phyloP scores from a whole-genome alignment of 441 rosid species.

The Adansonia rubrostipa region DNA sequence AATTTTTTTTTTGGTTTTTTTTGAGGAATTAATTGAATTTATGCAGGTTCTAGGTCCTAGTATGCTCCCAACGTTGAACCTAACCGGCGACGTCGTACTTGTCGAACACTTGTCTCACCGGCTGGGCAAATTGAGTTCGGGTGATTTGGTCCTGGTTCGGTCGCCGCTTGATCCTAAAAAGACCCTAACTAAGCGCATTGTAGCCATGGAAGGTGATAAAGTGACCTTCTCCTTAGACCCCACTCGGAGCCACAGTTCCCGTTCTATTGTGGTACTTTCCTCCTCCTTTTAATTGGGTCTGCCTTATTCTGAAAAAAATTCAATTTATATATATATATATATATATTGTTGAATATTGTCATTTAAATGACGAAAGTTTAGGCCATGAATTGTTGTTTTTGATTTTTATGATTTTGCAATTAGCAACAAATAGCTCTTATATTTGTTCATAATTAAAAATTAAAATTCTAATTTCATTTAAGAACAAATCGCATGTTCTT shows the following conservation, averaged over 20 bases:
- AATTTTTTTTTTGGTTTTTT: background rate
- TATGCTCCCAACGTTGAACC: conserved; percentile 88
- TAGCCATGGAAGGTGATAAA: conserved; percentile 69
- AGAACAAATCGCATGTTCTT: background rate
- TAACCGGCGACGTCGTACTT: conserved; percentile 70
- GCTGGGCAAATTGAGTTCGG: conserved; percentile 57
- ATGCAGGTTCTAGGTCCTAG: conserved; percentile 78
- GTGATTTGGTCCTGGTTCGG: conserved; percentile 73
- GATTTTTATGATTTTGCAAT: background rate
- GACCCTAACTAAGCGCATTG: conserved; percentile 63
- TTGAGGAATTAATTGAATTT: background rate
- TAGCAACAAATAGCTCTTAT: background rate
- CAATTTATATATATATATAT: background rate
- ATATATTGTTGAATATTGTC: background rate
- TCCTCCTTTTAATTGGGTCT: conserved; percentile 14
- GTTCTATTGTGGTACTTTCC: conserved; percentile 57
- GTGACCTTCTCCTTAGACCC: conserved; percentile 65
- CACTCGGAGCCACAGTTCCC: conserved; percentile 32
- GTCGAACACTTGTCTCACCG: conserved; percentile 68
- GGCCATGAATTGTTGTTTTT: conserved; percentile 8
- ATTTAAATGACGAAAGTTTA: background rate
- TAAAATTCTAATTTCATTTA: background rate
- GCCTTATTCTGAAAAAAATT: background rate
- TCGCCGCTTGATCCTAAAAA: conserved; percentile 69
- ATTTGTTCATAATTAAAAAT: background rate